A percentile compares a stretch with the other conserved stretches of the same genome.
Conservation (phyloP, 331 rosid species). For the Rhamnella rubrinervis region DNA sequence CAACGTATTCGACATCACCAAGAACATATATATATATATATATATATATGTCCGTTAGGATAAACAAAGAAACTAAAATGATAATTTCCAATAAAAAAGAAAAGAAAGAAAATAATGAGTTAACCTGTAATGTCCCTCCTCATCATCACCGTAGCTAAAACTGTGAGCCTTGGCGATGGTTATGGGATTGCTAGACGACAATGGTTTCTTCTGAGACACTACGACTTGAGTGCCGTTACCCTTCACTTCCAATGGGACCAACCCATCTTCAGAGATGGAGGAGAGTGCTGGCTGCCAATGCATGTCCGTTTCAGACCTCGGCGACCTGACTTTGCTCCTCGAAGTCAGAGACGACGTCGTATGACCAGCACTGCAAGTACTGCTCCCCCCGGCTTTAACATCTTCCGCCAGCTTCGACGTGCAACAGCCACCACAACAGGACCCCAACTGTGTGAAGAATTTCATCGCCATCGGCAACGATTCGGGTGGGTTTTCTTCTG, state of each 20-base stretch:
- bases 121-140: constrained; percentile 10
- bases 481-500: too few species aligned
- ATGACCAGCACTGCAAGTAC: too few species aligned
- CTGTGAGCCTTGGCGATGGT: background rate
- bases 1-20: too few species aligned
- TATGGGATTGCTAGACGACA: background rate
- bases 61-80: too few species aligned
- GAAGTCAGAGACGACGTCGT: background rate
- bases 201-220: background rate
- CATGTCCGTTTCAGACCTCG: background rate
- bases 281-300: constrained; percentile 39
- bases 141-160: background rate
- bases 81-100: background rate
- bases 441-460: constrained; percentile 17
- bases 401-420: too few species aligned
- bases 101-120: background rate
- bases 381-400: too few species aligned
- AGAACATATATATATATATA: too few species aligned
- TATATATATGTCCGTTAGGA: too few species aligned
- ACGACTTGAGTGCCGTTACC: background rate
- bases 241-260: background rate
- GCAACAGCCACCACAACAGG: constrained; percentile 15
- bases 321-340: background rate
- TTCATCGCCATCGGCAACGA: constrained; percentile 16
- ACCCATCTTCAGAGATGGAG: constrained; percentile 30